Evolutionary conservation across 1,139 yeast genomes (phyloP), one percentile per base, ranked within the genome.

Genomic region (Pichia sp.): DNA sequence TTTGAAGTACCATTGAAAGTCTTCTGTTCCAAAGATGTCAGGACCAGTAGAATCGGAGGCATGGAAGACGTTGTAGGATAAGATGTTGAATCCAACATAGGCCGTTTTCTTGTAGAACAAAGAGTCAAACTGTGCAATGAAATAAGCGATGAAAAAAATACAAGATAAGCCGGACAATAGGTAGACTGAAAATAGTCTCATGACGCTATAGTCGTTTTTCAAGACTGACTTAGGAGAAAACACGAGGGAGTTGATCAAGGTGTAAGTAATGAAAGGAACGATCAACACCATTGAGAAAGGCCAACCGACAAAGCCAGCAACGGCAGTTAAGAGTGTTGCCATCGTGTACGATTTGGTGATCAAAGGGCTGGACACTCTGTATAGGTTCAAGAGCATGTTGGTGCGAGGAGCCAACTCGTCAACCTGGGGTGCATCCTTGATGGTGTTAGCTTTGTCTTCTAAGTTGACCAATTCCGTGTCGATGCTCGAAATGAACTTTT

Each of bases 251-350:
- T 38, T 49, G 8, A 57, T 1, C 2, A 55, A n/a, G 8, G 73
- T 66, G 60, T 72, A 75, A 0, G 74, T 2, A 1, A 81, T 78
- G 59, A 84, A 75, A 0, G 96, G 95, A 4, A 80, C 59, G 1
- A 85, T 84, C 54, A 90, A 71, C 0, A 81, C 84, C 56, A 88
- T 70, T 0, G 87, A 82, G 70, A 92, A 92, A 1, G 98, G 97
- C 98, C 98, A 92, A 1, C 98, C 97, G 40, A 87, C 61, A 1
- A 92, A 66, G 0, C 95, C 95, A 6, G 93, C 96, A 19, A 87
- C 59, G 42, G 80, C 72, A 50, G 80, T 75, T 73, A 78, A 78
- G 1, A 79, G 65, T 45, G 87, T 73, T 1, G 84, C 81, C 31
- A 68, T 61, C 45, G 73, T 62, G 40, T 75, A 70, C 55, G 64